These are phyloP conservation scores for Pelargonium nanum DNA, from an alignment of 345 rosid genomes.

Conservation along the genomic window DNA sequence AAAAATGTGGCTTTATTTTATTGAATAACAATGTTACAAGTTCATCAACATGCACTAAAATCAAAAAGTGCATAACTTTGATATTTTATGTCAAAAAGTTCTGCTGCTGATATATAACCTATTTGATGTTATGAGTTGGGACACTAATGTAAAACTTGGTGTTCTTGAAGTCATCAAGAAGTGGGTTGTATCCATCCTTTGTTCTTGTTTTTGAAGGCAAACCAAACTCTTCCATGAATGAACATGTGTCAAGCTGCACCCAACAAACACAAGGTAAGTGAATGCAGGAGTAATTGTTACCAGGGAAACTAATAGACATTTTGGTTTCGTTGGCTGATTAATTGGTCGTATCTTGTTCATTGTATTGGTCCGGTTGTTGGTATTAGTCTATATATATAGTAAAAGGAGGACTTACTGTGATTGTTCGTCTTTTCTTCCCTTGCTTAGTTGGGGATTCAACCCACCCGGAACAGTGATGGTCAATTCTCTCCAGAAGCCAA, in stretches of 20 bases:
- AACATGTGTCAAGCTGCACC: conserved; percentile 66
- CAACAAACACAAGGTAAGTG: not conserved
- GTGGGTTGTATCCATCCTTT: conserved; percentile 86
- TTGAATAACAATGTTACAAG: not conserved
- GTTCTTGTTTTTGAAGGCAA: conserved; percentile 79
- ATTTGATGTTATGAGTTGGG: conserved; percentile 81
- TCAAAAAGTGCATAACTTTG: too few relatives aligned
- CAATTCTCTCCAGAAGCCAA: conserved; percentile 80
- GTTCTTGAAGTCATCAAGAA: conserved; percentile 89
- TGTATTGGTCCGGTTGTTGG: not conserved
- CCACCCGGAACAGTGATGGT: conserved; percentile 88
- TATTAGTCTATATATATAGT: not conserved
- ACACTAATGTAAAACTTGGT: conserved; percentile 86
- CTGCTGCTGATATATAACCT: conserved; percentile 1
- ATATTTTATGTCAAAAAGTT: too few relatives aligned
- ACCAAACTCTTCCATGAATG: conserved; percentile 94
- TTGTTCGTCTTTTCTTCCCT: conserved; percentile 81
- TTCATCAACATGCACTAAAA: too few relatives aligned
- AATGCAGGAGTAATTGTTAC: too few relatives aligned
- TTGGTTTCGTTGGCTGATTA: not conserved
- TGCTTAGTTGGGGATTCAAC: conserved; percentile 44
- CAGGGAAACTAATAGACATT: too few relatives aligned
- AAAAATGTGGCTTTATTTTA: not conserved
- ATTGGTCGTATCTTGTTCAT: not conserved
- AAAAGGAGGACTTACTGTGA: conserved; percentile 47